phyloP scores from a whole-genome alignment of 352 stramenopile species.

The Phytophthora vignae region DNA sequence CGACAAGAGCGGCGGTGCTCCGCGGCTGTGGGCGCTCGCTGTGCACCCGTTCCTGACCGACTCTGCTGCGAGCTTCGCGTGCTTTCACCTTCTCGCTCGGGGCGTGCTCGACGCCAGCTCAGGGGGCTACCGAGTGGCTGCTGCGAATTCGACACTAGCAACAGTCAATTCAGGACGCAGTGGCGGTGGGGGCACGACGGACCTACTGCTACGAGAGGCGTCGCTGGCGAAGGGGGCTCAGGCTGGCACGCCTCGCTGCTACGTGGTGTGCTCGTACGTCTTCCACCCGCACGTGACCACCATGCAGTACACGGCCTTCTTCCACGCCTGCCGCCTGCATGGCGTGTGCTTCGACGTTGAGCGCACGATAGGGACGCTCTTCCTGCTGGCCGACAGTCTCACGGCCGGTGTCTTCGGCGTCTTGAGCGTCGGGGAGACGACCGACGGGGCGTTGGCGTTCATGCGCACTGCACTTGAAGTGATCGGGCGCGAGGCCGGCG shows the following conservation, averaged over 20 bases:
- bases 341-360: constrained; percentile 90
- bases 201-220: constrained; percentile 39
- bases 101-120: constrained; percentile 43
- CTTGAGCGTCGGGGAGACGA: constrained; percentile 68
- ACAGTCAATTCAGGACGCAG: constrained; percentile 2
- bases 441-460: constrained; percentile 56
- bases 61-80: constrained; percentile 74
- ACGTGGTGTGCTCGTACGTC: constrained; percentile 79
- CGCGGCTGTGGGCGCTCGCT: constrained; percentile 77
- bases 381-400: constrained; percentile 83
- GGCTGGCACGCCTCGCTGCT: constrained; percentile 49
- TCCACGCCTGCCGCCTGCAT: constrained; percentile 88
- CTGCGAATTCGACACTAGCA: constrained; percentile 1
- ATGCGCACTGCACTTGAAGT: constrained; percentile 79
- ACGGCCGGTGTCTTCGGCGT: constrained; percentile 80
- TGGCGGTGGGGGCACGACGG: constrained; percentile 2
- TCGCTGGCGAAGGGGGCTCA: constrained; percentile 23
- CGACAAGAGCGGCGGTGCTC: constrained; percentile 40
- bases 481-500: constrained; percentile 73
- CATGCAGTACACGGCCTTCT: constrained; percentile 85
- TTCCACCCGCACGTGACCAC: constrained; percentile 84
- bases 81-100: constrained; percentile 73
- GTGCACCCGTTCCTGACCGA: constrained; percentile 84
- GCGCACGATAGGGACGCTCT: constrained; percentile 68
- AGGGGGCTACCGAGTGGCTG: constrained; percentile 21